phyloP scores from a whole-genome alignment of 1,284 basidiomycete species.

The Rhodotorula sp. region DNA sequence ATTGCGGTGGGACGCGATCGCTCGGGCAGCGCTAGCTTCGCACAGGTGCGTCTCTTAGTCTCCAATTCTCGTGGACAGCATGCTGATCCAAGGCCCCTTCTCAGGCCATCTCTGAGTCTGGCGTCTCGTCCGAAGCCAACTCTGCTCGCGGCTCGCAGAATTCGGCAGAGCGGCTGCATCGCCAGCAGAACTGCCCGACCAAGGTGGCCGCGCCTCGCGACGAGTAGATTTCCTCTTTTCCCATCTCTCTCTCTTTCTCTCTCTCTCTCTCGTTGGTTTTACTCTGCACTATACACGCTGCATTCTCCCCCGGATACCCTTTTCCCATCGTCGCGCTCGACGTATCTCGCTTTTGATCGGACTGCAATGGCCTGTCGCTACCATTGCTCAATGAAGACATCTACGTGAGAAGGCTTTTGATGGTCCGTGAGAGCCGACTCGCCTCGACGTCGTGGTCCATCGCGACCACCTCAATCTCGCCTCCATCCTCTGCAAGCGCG shows the following conservation, averaged over 20 bases:
- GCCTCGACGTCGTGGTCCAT: no score
- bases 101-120: slow-evolving; percentile 5
- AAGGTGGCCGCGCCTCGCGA: not conserved
- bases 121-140: not conserved
- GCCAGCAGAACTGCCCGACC: not conserved
- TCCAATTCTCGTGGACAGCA: not conserved
- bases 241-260: not conserved
- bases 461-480: no score
- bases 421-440: no score
- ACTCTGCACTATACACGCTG: no score
- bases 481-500: no score
- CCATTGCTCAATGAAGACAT: no score
- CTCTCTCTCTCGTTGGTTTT: not conserved
- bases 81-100: not conserved
- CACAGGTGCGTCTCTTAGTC: slow-evolving; percentile 16
- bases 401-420: no score
- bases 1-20: slow-evolving; percentile 9
- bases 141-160: not conserved
- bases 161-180: not conserved
- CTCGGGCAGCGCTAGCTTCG: slow-evolving; percentile 17
- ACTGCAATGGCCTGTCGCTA: no score
- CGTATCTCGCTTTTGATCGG: no score
- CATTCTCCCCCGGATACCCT: no score
- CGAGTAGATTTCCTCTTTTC: not conserved
- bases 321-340: no score